phyloP scores from a whole-genome alignment of 2,329 filamentous ascomycete genomes.

The Pyrenophora graminea region DNA sequence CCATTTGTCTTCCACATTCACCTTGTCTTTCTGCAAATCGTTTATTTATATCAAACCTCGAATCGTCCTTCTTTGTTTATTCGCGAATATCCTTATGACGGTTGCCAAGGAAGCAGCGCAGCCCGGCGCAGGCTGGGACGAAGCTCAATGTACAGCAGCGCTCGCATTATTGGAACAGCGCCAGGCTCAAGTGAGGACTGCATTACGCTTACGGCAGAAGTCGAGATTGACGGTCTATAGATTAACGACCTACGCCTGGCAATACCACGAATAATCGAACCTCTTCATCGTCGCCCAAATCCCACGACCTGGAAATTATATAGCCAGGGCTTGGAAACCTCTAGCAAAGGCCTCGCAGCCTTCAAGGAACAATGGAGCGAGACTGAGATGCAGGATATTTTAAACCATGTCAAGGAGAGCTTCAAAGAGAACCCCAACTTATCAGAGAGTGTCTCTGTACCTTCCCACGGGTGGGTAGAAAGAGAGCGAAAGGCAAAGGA shows the following conservation, averaged over 20 bases:
- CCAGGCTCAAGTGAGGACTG: slow-evolving; percentile 47
- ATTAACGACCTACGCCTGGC: slow-evolving; percentile 50
- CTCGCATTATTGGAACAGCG: slow-evolving; percentile 52
- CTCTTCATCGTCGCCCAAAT: slow-evolving; percentile 39
- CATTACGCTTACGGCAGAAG: neutral
- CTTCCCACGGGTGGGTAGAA: slow-evolving; percentile 48
- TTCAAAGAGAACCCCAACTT: slow-evolving; percentile 44
- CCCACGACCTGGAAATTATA: slow-evolving; percentile 46
- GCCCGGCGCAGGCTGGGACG: slow-evolving; percentile 41
- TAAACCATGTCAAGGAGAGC: slow-evolving; percentile 45
- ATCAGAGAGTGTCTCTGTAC: slow-evolving; percentile 38
- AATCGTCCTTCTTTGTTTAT: neutral
- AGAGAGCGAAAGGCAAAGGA: slow-evolving; percentile 28
- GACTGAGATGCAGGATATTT: slow-evolving; percentile 41
- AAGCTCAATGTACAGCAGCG: slow-evolving; percentile 47
- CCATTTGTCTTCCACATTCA: slow-evolving; percentile 6
- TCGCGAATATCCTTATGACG: slow-evolving; percentile 17
- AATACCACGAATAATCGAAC: slow-evolving; percentile 50
- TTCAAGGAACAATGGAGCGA: slow-evolving; percentile 47
- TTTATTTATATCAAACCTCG: neutral
- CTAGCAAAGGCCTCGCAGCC: slow-evolving; percentile 43
- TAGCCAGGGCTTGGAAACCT: slow-evolving; percentile 43
- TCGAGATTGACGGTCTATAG: slow-evolving; percentile 29
- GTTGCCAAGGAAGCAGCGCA: slow-evolving; percentile 17
- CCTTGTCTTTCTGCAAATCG: slow-evolving; percentile 2